These are phyloP conservation scores for Cytospora mali DNA, from an alignment of 2,329 filamentous ascomycete genomes.

Conservation along the genomic window DNA sequence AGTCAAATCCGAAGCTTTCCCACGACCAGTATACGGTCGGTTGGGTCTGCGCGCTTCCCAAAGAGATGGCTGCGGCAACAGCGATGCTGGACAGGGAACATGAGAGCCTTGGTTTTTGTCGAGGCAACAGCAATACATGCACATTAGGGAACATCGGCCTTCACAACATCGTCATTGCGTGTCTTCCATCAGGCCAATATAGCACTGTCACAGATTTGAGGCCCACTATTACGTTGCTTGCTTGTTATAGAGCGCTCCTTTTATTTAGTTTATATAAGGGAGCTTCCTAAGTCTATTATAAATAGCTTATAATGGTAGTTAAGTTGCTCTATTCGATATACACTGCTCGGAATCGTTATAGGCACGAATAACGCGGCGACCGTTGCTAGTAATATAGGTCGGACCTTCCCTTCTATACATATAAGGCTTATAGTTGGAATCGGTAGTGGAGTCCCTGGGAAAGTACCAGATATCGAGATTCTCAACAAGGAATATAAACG, in stretches of 20 bases:
- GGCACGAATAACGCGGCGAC: slow-evolving; percentile 31
- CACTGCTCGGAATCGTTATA: no score
- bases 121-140: slow-evolving; percentile 3
- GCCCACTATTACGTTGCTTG: no score
- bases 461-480: slow-evolving; percentile 38
- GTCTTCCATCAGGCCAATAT: slow-evolving; percentile 34
- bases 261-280: no score
- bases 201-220: no score
- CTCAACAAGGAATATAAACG: slow-evolving; percentile 40
- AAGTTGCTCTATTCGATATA: no score
- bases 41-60: slow-evolving; percentile 26
- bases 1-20: no score
- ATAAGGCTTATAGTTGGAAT: slow-evolving; percentile 40
- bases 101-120: neutral
- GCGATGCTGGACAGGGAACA: slow-evolving; percentile 20
- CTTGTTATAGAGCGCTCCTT: no score
- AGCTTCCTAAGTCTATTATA: no score
- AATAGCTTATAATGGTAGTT: no score
- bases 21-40: slow-evolving; percentile 5
- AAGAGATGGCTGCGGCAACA: slow-evolving; percentile 22
- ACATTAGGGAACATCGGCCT: slow-evolving; percentile 12
- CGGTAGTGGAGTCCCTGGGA: slow-evolving; percentile 38
- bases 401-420: slow-evolving; percentile 35
- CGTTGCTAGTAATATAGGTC: slow-evolving; percentile 34
- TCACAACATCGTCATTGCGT: slow-evolving; percentile 32